A percentile compares a stretch with the other conserved stretches of the same genome.
These are phyloP conservation scores for Plasmopara viticola DNA, from an alignment of 352 stramenopile genomes.

Conservation along the genomic window DNA sequence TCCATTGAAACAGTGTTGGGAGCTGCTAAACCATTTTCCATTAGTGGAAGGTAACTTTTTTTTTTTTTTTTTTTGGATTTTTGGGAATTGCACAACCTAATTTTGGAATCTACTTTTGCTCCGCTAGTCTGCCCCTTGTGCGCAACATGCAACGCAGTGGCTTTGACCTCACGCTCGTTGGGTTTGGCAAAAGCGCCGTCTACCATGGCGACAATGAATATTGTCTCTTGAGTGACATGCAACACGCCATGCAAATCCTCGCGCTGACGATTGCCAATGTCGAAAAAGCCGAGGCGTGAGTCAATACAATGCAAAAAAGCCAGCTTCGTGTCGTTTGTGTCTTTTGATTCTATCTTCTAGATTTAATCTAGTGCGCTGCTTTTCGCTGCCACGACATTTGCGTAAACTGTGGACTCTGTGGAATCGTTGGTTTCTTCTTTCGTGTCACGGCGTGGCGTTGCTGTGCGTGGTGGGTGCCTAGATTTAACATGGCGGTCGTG, in stretches of 20 bases:
- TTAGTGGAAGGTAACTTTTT: slow-evolving; percentile 74
- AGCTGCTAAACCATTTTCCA: slow-evolving; percentile 85
- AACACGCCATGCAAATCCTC: slow-evolving; percentile 83
- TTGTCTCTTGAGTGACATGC: slow-evolving; percentile 83
- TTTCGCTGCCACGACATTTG: slow-evolving; percentile 84
- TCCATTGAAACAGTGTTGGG: slow-evolving; percentile 40
- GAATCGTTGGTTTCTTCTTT: slow-evolving; percentile 59
- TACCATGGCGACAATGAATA: slow-evolving; percentile 93
- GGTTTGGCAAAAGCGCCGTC: slow-evolving; percentile 73
- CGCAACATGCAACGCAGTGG: slow-evolving; percentile 70
- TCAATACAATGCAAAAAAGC: too few species aligned
- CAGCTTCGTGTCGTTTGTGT: too few species aligned
- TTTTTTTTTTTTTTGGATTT: not conserved
- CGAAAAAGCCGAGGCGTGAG: slow-evolving; percentile 16
- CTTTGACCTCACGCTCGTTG: slow-evolving; percentile 70
- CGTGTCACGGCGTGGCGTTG: slow-evolving; percentile 8
- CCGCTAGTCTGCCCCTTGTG: slow-evolving; percentile 53
- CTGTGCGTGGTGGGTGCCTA: slow-evolving; percentile 6
- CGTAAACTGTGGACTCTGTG: slow-evolving; percentile 70
- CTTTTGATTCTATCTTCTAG: too few species aligned
- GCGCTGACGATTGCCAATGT: slow-evolving; percentile 75
- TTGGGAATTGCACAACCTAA: not conserved
- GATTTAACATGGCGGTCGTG: slow-evolving; percentile 58
- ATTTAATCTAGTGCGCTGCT: too few species aligned
- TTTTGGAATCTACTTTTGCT: slow-evolving; percentile 5